Percentiles rank a stretch among this genome's conserved stretches.
phyloP scores from a whole-genome alignment of 202 grass and related monocot genomes.

The Dendrocalamus latiflorus region DNA sequence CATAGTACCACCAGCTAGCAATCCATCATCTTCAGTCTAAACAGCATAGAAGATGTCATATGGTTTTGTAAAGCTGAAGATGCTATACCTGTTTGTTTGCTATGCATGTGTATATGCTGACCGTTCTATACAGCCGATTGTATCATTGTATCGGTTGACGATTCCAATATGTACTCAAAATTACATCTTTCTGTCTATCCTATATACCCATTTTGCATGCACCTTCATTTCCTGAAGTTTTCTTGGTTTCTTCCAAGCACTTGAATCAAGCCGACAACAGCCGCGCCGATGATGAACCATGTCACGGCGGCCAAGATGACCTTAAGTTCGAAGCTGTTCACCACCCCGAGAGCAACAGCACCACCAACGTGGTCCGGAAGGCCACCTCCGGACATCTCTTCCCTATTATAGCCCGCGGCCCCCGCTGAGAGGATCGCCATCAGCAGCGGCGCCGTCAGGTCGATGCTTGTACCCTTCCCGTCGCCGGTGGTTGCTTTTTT shows the following conservation, averaged over 20 bases:
- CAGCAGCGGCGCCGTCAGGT: constrained; percentile 49
- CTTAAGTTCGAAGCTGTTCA: constrained; percentile 81
- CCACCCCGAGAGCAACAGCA: constrained; percentile 35
- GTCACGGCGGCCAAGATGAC: constrained; percentile 61
- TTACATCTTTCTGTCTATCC: background rate
- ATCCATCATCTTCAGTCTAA: background rate
- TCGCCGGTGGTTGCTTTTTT: background rate
- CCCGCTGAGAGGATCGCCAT: constrained; percentile 66
- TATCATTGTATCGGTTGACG: background rate
- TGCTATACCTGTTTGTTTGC: background rate
- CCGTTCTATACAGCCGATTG: background rate
- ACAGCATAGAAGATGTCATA: background rate
- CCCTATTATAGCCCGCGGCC: constrained; percentile 38
- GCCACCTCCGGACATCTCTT: constrained; percentile 21
- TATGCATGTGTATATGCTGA: background rate
- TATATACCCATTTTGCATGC: background rate
- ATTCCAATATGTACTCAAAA: background rate
- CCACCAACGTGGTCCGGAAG: constrained; percentile 66
- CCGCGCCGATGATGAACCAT: constrained; percentile 73
- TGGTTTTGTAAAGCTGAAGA: background rate
- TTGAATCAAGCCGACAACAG: constrained; percentile 36
- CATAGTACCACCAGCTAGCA: background rate
- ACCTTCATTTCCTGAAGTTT: constrained; percentile 23
- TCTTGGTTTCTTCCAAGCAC: constrained; percentile 24
- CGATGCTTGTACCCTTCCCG: constrained; percentile 17